These are phyloP conservation scores for Aquilaria malaccensis DNA, from an alignment of 345 rosid species.

Conservation along the genomic window DNA sequence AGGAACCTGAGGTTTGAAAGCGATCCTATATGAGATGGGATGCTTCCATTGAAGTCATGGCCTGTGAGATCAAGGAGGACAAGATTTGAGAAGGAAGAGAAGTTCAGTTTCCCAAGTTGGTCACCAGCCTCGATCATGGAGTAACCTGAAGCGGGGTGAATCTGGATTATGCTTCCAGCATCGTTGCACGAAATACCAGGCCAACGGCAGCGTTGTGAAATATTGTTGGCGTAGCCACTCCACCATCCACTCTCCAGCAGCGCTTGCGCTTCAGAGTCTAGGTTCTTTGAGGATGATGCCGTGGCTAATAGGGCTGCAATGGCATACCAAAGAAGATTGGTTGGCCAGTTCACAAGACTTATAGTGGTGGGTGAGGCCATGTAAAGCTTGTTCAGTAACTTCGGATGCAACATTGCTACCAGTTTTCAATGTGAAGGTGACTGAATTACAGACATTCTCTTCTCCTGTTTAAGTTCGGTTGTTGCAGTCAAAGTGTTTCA, in stretches of 20 bases:
- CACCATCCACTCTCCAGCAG: not conserved
- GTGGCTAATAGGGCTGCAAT: not conserved
- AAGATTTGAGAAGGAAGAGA: slow-evolving; percentile 3
- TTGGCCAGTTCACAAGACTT: not conserved
- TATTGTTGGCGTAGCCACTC: slow-evolving; percentile 2
- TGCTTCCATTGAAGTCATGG: not conserved
- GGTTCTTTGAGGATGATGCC: not conserved
- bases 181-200: slow-evolving; percentile 3
- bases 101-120: not conserved
- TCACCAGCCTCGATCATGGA: not conserved
- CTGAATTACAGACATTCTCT: no score
- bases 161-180: not conserved
- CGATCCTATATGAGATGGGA: not conserved
- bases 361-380: no score
- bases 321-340: not conserved
- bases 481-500: no score
- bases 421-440: no score
- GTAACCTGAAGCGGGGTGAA: not conserved
- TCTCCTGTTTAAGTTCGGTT: no score
- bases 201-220: not conserved
- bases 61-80: not conserved
- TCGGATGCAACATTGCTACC: no score
- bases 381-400: no score
- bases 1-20: not conserved
- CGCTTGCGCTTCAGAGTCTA: not conserved